Evolutionary conservation across 2,329 filamentous ascomycete species (phyloP).

Genomic region (Periglandula ipomoeae): DNA sequence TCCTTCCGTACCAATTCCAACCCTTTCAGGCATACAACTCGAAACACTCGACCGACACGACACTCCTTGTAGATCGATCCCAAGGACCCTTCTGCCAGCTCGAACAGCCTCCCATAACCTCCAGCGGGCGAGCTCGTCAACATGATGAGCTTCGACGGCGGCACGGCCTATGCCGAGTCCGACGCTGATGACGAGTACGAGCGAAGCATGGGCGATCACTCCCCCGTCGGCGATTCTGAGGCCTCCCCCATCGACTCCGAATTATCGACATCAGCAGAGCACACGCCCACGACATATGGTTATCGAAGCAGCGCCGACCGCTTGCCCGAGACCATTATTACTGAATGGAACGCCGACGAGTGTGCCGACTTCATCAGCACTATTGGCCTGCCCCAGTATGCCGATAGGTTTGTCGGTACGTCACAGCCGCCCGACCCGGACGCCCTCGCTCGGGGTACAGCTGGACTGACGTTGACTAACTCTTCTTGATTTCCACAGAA

Average conservation of each 20-base stretch:
- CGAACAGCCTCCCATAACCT: not conserved
- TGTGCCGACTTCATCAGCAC: slow-evolving; percentile 80
- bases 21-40: not conserved
- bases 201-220: slow-evolving; percentile 58
- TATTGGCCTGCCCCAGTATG: slow-evolving; percentile 74
- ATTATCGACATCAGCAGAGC: slow-evolving; percentile 57
- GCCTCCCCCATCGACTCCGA: slow-evolving; percentile 64
- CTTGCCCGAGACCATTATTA: slow-evolving; percentile 65
- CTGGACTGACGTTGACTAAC: not conserved
- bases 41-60: not conserved
- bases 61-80: not conserved
- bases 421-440: slow-evolving; percentile 12
- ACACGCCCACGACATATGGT: slow-evolving; percentile 71
- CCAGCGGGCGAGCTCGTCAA: slow-evolving; percentile 9
- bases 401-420: slow-evolving; percentile 73
- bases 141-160: slow-evolving; percentile 53
- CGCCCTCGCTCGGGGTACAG: not conserved
- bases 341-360: slow-evolving; percentile 77
- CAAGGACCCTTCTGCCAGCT: not conserved
- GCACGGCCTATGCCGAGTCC: slow-evolving; percentile 67
- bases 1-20: not conserved
- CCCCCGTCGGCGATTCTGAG: slow-evolving; percentile 61
- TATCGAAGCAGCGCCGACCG: slow-evolving; percentile 56
- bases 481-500: slow-evolving; percentile 43
- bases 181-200: slow-evolving; percentile 81